A percentile compares a stretch with the other conserved stretches of the same genome.
phyloP scores from a whole-genome alignment of 225 moss, liverwort and hornwort genomes.

The Physcomitrellopsis africana region DNA sequence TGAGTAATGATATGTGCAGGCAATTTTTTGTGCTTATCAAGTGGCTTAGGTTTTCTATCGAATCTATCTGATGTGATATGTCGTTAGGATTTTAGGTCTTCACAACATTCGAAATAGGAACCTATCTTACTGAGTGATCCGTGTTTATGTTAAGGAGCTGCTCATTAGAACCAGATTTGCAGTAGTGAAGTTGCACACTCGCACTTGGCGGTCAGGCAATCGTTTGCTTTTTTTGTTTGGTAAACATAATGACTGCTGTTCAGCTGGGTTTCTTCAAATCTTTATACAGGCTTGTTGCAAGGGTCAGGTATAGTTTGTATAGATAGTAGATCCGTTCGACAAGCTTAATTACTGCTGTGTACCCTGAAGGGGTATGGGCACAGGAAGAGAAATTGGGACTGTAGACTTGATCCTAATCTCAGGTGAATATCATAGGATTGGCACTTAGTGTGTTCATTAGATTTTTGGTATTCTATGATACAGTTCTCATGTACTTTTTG shows the following conservation, averaged over 20 bases:
- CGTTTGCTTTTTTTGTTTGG: slow-evolving; percentile 18
- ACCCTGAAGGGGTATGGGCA: slow-evolving; percentile 39
- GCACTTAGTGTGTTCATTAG: slow-evolving; percentile 24
- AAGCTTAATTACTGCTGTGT: slow-evolving; percentile 34
- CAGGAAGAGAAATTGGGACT: slow-evolving; percentile 27
- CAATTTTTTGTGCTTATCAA: background rate
- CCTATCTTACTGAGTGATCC: slow-evolving; percentile 18
- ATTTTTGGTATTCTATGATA: slow-evolving; percentile 29
- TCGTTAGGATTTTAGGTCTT: slow-evolving; percentile 16
- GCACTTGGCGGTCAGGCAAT: slow-evolving; percentile 14
- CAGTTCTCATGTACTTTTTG: slow-evolving; percentile 39
- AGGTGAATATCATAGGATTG: slow-evolving; percentile 28
- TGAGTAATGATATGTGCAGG: slow-evolving; percentile 16
- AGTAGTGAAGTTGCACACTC: slow-evolving; percentile 8
- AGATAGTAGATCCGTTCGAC: slow-evolving; percentile 37
- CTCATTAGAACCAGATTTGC: slow-evolving; percentile 11
- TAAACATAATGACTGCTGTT: slow-evolving; percentile 31
- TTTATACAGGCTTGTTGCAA: slow-evolving; percentile 34
- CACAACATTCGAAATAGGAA: slow-evolving; percentile 12
- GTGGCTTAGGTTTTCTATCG: slow-evolving; percentile 11
- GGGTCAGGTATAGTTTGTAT: slow-evolving; percentile 36
- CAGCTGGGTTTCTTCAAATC: slow-evolving; percentile 20
- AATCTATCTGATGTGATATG: background rate
- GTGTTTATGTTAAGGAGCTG: slow-evolving; percentile 12
- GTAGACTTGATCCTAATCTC: slow-evolving; percentile 17